Evolutionary conservation across 495 filamentous ascomycete species (phyloP), one percentile per base, ranked within the genome.

Genomic region (Podospora pseudopauciseta): DNA sequence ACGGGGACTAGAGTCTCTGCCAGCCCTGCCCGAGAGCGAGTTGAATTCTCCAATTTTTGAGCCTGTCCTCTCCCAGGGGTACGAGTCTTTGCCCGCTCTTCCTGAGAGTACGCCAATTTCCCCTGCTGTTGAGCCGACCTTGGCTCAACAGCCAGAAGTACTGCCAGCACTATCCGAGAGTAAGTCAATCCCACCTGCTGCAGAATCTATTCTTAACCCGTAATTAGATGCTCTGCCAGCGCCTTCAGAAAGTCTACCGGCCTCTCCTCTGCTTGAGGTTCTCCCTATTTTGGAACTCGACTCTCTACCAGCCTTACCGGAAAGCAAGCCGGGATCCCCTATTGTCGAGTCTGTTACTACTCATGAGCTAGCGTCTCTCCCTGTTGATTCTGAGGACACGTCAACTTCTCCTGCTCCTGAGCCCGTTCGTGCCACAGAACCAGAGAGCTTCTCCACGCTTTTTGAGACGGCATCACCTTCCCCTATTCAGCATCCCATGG

Each of bases 161-260:
- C 18, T 49, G 39, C 66, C 60, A 1, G 30, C 66, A 3, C 32
- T 64, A 1, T 57, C 66, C 5, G 67, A 66, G 32, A 69, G 67
- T n/a, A n/a, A 27, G 0, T 54, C 63, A 11, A 65, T 32, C 0
- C 63, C 68, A 0, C 64, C 68, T 5, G 18, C 20, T 1, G 13
- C 18, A 2, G 44, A 56, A 2, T 13, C 60, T 19, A 5, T 32
- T 6, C 27, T 30, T 11, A 6, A 7, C 19, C 30, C n/a, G n/a
- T n/a, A 6, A 20, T 15, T 18, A 16, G 58, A 27, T 39, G 15
- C 19, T 19, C 16, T 32, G 5, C 27, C 66, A 19, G 18, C 30
- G 9, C 18, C 64, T 68, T 27, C 32, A 11, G 63, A 64, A 6
- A 65, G 60, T 11, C 60, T 0, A 2, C 65, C 32, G 49, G 19